Percentiles rank a stretch among this genome's conserved stretches.
phyloP scores from a whole-genome alignment of 306 rosid species.

The Alnus glutinosa region DNA sequence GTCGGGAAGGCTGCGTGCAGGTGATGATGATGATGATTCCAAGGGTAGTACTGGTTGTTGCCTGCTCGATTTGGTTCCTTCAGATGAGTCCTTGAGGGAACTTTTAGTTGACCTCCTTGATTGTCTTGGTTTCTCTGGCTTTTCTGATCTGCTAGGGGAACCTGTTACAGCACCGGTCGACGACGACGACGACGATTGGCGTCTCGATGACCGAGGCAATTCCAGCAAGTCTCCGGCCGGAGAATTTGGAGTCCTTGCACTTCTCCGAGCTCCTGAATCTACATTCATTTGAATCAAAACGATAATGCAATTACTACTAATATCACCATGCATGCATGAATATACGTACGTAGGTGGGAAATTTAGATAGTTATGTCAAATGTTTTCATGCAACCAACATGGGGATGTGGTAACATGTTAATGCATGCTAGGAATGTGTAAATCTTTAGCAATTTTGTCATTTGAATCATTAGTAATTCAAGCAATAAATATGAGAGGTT shows the following conservation, averaged over 20 bases:
- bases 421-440: background rate
- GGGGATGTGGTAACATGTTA: background rate
- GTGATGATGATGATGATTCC: constrained; percentile 30
- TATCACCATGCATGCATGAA: too few species aligned
- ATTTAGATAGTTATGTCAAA: background rate
- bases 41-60: background rate
- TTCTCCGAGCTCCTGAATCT: constrained; percentile 41
- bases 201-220: constrained; percentile 45
- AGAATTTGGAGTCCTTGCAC: constrained; percentile 17
- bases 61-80: constrained; percentile 24
- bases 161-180: constrained; percentile 30
- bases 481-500: too few species aligned
- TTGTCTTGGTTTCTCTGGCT: constrained; percentile 54
- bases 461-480: too few species aligned
- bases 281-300: background rate
- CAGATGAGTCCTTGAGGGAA: constrained; percentile 34
- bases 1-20: constrained; percentile 40
- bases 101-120: constrained; percentile 44
- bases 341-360: background rate
- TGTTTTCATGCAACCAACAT: background rate
- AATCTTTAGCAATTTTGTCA: too few species aligned
- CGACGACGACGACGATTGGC: constrained; percentile 32
- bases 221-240: constrained; percentile 41
- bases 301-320: background rate
- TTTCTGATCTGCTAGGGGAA: constrained; percentile 51